A percentile compares a stretch with the other conserved stretches of the same genome.
Evolutionary conservation across 1,284 basidiomycete species (phyloP).

Genomic region (Cryptococcus floricola): DNA sequence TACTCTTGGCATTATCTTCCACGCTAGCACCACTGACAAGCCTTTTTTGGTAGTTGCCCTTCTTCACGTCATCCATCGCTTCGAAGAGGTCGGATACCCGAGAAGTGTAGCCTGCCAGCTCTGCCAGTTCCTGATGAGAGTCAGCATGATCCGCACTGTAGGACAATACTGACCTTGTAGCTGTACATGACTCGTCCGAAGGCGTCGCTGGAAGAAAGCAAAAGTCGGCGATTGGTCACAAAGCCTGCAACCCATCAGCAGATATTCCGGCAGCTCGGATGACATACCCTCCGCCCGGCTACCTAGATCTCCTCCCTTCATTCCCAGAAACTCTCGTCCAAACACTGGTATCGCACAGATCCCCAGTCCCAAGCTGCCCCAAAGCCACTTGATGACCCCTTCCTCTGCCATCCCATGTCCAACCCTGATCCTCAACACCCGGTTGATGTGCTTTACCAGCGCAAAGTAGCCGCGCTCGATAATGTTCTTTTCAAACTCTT

Average conservation of each 20-base stretch:
- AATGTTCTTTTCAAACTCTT: slow-evolving; percentile 85
- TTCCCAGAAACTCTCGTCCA: slow-evolving; percentile 72
- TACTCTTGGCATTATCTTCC: slow-evolving; percentile 76
- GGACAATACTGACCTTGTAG: slow-evolving; percentile 60
- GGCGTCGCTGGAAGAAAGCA: slow-evolving; percentile 63
- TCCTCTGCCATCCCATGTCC: slow-evolving; percentile 92
- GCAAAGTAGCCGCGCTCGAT: slow-evolving; percentile 88
- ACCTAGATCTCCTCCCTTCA: slow-evolving; percentile 65
- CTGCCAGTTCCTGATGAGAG: slow-evolving; percentile 65
- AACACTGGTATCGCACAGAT: slow-evolving; percentile 95
- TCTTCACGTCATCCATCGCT: slow-evolving; percentile 82
- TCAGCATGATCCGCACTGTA: not conserved
- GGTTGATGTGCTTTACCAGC: slow-evolving; percentile 82
- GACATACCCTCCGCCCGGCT: slow-evolving; percentile 73
- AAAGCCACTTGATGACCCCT: slow-evolving; percentile 94
- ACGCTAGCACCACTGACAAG: slow-evolving; percentile 69
- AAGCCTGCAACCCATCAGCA: slow-evolving; percentile 59
- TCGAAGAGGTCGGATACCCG: slow-evolving; percentile 85
- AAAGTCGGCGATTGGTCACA: slow-evolving; percentile 85
- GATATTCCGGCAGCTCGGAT: not conserved
- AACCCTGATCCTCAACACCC: slow-evolving; percentile 74
- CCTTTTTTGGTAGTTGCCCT: slow-evolving; percentile 84
- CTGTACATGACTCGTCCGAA: slow-evolving; percentile 79
- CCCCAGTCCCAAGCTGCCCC: slow-evolving; percentile 90
- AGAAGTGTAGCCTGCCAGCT: slow-evolving; percentile 92